These are phyloP conservation scores for Herpetospermum pedunculosum DNA, from an alignment of 306 rosid genomes.

Conservation along the genomic window DNA sequence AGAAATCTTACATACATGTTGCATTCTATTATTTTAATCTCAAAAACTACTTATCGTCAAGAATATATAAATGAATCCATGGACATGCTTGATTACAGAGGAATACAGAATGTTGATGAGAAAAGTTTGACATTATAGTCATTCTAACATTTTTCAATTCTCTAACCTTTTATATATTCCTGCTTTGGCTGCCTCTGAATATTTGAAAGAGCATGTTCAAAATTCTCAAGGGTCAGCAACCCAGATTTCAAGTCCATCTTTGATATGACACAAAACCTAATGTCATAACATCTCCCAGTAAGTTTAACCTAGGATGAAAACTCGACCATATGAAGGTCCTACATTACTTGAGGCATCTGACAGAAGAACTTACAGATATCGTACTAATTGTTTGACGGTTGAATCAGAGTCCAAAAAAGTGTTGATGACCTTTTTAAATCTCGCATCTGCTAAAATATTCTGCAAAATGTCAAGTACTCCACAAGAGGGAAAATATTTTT, in stretches of 20 bases:
- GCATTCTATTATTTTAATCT: not conserved
- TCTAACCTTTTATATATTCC: constrained; percentile 64
- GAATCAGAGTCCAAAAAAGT: constrained; percentile 40
- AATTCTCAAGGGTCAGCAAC: constrained; percentile 44
- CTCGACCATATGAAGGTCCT: not conserved
- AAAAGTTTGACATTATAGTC: not conserved
- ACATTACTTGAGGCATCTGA: not conserved
- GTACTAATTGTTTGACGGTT: constrained; percentile 46
- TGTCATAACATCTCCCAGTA: constrained; percentile 14
- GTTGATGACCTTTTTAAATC: constrained; percentile 41
- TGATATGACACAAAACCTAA: constrained; percentile 71
- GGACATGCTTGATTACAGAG: not conserved
- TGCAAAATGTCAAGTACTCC: constrained; percentile 53
- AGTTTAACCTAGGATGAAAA: constrained; percentile 14
- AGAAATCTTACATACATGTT: not conserved
- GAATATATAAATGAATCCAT: not conserved
- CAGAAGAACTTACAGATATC: constrained; percentile 60
- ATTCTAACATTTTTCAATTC: not conserved
- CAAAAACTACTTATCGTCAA: not conserved
- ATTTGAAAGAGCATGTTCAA: constrained; percentile 53
- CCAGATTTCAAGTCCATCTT: constrained; percentile 65
- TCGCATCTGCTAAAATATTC: constrained; percentile 56
- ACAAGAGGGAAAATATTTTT: not conserved
- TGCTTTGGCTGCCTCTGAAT: constrained; percentile 67
- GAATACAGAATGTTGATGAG: not conserved